Evolutionary conservation across 2,329 filamentous ascomycete genomes (phyloP).

Genomic region (Colletotrichum neosansevieriae): DNA sequence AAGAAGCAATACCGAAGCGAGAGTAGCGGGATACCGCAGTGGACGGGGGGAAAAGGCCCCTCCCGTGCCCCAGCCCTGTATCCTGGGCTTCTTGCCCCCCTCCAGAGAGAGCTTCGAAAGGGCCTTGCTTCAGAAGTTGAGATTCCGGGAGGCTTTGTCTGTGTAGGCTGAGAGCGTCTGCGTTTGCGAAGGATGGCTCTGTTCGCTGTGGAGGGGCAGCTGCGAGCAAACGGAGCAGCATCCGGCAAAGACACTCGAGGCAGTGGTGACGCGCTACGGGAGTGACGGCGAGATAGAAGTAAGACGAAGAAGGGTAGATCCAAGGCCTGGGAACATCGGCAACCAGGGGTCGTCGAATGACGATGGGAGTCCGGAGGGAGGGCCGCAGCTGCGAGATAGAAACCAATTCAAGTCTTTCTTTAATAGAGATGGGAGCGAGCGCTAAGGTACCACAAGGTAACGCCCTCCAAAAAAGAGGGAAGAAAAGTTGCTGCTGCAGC

Average conservation of each 20-base stretch:
- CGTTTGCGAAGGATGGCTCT: not conserved
- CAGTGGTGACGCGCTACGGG: conserved; percentile 27
- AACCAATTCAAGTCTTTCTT: conserved; percentile 20
- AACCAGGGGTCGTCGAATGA: conserved; percentile 1
- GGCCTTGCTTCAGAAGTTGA: conserved; percentile 25
- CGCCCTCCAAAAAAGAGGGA: not conserved
- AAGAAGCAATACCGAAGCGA: conserved; percentile 14
- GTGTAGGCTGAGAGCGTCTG: not conserved
- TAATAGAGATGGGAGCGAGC: conserved; percentile 5
- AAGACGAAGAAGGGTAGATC: not conserved
- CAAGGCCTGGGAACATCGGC: conserved; percentile 16
- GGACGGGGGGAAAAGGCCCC: conserved; percentile 3
- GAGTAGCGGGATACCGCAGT: conserved; percentile 2
- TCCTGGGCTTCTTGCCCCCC: not conserved
- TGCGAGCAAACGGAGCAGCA: not conserved
- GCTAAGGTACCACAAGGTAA: not conserved
- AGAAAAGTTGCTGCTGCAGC: conserved; percentile 21
- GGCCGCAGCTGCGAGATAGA: conserved; percentile 21
- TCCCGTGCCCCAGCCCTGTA: conserved; percentile 27
- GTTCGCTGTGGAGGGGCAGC: conserved; percentile 1
- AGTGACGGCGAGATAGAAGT: conserved; percentile 18
- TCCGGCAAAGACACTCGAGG: conserved; percentile 11
- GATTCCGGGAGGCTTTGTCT: conserved; percentile 32
- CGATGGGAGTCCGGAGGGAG: not conserved
- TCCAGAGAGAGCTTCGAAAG: not conserved